These are phyloP conservation scores for Aureobasidium musti DNA, from an alignment of 2,329 filamentous ascomycete species.

Conservation along the genomic window DNA sequence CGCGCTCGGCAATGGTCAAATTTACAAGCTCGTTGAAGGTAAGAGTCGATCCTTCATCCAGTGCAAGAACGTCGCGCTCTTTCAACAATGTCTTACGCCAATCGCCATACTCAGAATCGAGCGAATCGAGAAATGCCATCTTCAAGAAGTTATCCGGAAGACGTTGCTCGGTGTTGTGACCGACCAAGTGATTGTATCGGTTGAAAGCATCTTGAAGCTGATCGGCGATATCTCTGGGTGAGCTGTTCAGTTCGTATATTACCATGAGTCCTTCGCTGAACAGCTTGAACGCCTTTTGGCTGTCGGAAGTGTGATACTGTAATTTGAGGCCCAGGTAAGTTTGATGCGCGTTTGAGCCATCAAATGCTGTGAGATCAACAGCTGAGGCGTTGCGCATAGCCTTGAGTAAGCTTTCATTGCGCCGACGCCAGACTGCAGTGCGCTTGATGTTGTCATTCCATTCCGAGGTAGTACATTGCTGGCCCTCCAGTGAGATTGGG, in stretches of 20 bases:
- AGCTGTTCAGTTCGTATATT: not conserved
- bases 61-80: not conserved
- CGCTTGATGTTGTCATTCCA: not conserved
- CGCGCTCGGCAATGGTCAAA: not conserved
- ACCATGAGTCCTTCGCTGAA: not conserved
- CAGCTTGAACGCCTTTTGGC: not conserved
- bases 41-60: not conserved
- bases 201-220: not conserved
- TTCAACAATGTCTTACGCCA: not conserved
- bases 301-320: not conserved
- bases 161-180: not conserved
- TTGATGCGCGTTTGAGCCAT: not conserved
- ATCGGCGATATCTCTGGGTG: not conserved
- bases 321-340: not conserved
- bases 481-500: not conserved
- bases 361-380: not conserved
- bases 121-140: conserved; percentile 46
- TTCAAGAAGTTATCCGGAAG: conserved; percentile 2
- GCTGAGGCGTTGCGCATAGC: not conserved
- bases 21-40: not conserved
- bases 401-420: not conserved
- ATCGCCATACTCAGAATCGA: conserved; percentile 48
- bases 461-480: not conserved
- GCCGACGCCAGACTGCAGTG: not conserved
- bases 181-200: not conserved